These are phyloP conservation scores for Cyberlindnera meyerae DNA, from an alignment of 805 yeast genomes.

Conservation along the genomic window DNA sequence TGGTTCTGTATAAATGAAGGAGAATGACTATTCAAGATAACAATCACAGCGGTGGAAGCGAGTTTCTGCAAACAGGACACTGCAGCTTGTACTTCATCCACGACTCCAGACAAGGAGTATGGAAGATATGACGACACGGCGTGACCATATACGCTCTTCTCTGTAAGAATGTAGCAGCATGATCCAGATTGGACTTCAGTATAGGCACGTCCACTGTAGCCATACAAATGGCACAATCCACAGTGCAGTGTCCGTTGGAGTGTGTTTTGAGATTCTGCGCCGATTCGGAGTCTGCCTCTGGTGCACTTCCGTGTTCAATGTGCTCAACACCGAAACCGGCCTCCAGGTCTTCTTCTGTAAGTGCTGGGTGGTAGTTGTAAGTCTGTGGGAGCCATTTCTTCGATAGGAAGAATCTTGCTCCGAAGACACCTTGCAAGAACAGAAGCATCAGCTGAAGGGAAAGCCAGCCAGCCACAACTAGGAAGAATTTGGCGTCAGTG, in stretches of 20 bases:
- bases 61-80: slow-evolving; percentile 88
- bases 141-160: slow-evolving; percentile 68
- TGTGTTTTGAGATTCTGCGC: slow-evolving; percentile 29
- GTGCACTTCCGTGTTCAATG: slow-evolving; percentile 15
- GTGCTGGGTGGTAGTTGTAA: slow-evolving; percentile 74
- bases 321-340: slow-evolving; percentile 54
- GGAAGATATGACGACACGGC: slow-evolving; percentile 89
- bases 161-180: slow-evolving; percentile 19
- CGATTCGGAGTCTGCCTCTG: slow-evolving; percentile 13
- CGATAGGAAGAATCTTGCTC: slow-evolving; percentile 82
- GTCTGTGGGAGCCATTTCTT: slow-evolving; percentile 71
- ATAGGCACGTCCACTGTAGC: slow-evolving; percentile 60
- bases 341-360: slow-evolving; percentile 57
- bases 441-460: slow-evolving; percentile 53
- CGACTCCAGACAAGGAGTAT: slow-evolving; percentile 77
- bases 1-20: too few species aligned
- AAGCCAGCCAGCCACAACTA: slow-evolving; percentile 49
- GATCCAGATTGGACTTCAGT: slow-evolving; percentile 23
- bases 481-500: slow-evolving; percentile 47
- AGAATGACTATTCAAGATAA: background rate
- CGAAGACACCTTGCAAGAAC: slow-evolving; percentile 59
- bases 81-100: slow-evolving; percentile 94
- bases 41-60: slow-evolving; percentile 70
- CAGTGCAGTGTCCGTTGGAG: slow-evolving; percentile 38
- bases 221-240: slow-evolving; percentile 92